Conservation (phyloP, 352 stramenopile genomes). For the Ophiocytium majus region DNA sequence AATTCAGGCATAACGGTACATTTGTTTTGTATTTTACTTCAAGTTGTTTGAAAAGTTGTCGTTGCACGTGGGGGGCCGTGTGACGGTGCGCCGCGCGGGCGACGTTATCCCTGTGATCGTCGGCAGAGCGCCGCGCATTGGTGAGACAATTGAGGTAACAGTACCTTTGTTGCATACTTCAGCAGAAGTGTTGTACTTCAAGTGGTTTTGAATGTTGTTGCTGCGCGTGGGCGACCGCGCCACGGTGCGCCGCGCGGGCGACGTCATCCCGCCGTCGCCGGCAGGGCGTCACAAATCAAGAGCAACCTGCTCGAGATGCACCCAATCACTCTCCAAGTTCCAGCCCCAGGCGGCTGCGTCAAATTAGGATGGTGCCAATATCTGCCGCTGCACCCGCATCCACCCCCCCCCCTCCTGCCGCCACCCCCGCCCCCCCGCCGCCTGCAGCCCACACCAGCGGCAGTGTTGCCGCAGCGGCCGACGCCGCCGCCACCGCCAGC, state of each 20-base stretch:
- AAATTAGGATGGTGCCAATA: not conserved
- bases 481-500: not conserved
- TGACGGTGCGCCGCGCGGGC: slow-evolving; percentile 46
- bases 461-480: not conserved
- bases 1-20: no score
- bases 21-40: no score
- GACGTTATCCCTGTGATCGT: slow-evolving; percentile 54
- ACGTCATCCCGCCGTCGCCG: slow-evolving; percentile 53
- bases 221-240: slow-evolving; percentile 45
- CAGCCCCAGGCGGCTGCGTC: no score
- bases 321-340: no score
- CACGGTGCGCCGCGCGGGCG: slow-evolving; percentile 45
- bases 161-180: no score
- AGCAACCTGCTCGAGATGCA: no score
- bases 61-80: slow-evolving; percentile 39
- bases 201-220: no score
- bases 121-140: slow-evolving; percentile 24
- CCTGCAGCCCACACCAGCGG: not conserved
- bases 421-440: no score
- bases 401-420: not conserved
- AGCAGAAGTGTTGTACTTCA: no score
- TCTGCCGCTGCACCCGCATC: not conserved
- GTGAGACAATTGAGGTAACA: no score
- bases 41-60: no score
- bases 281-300: no score